phyloP scores from a whole-genome alignment of 805 yeast genomes.

The Kodamaea leandrae region DNA sequence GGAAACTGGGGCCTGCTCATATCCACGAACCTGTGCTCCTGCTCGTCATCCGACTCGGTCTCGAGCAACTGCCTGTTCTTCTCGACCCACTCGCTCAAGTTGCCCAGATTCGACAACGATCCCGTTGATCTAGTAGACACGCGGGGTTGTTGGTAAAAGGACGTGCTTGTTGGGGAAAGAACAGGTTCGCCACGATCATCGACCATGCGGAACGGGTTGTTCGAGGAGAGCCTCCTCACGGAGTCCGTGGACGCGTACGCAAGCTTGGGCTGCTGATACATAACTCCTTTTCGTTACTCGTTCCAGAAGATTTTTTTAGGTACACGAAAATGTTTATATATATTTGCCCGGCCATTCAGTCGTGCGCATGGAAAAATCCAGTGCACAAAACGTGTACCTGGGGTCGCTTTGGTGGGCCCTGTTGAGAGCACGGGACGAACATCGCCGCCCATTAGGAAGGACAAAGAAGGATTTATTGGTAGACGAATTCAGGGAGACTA shows the following conservation, averaged over 20 bases:
- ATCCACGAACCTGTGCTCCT: slow-evolving; percentile 15
- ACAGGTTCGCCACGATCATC: slow-evolving; percentile 19
- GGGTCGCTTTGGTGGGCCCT: neutral
- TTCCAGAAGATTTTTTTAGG: neutral
- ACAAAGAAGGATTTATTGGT: too few relatives aligned
- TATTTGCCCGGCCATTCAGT: too few relatives aligned
- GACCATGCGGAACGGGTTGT: slow-evolving; percentile 64
- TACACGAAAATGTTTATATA: neutral
- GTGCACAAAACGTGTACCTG: too few relatives aligned
- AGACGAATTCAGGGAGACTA: too few relatives aligned
- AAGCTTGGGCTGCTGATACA: slow-evolving; percentile 43
- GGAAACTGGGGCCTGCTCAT: slow-evolving; percentile 20
- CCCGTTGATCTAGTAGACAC: slow-evolving; percentile 3
- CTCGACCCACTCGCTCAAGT: slow-evolving; percentile 59
- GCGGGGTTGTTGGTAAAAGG: slow-evolving; percentile 9
- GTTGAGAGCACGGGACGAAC: too few relatives aligned
- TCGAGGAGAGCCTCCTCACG: slow-evolving; percentile 52
- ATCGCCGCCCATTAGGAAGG: too few relatives aligned
- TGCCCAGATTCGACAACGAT: slow-evolving; percentile 5
- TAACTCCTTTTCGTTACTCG: too few relatives aligned
- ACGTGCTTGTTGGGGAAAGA: slow-evolving; percentile 2
- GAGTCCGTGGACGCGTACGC: slow-evolving; percentile 35
- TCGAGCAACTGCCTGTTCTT: slow-evolving; percentile 41
- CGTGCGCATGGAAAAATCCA: too few relatives aligned
- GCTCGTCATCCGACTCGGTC: slow-evolving; percentile 43